These are phyloP conservation scores for Chlorella sorokiniana DNA, from an alignment of 139 green algal species.

Conservation along the genomic window DNA sequence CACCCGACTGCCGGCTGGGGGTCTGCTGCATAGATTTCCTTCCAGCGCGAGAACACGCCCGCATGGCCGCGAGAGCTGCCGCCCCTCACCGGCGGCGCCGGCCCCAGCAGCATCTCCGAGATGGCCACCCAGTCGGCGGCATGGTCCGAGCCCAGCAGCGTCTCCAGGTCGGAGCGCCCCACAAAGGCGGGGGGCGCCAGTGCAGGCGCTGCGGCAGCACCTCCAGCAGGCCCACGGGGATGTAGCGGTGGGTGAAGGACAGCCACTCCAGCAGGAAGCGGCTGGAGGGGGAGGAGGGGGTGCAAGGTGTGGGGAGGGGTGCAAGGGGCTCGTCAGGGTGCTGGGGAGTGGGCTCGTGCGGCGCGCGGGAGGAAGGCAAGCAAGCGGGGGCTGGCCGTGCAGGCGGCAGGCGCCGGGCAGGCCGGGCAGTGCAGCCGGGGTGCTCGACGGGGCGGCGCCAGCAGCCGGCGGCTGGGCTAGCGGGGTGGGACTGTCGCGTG, in stretches of 20 bases:
- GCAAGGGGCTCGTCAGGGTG: too few relatives aligned
- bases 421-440: too few relatives aligned
- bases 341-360: too few relatives aligned
- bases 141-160: conserved; percentile 75
- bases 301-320: conserved; percentile 3
- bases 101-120: conserved; percentile 92
- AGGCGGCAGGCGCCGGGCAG: too few relatives aligned
- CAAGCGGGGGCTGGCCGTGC: too few relatives aligned
- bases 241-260: conserved; percentile 91
- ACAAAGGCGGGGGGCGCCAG: conserved; percentile 73
- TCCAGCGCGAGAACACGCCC: background rate
- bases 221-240: conserved; percentile 94
- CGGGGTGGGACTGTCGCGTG: too few relatives aligned
- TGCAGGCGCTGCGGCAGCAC: conserved; percentile 76
- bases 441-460: too few relatives aligned
- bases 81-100: conserved; percentile 42
- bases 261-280: conserved; percentile 98
- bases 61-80: background rate
- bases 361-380: background rate
- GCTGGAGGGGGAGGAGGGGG: conserved; percentile 8
- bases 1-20: too few relatives aligned
- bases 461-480: too few relatives aligned
- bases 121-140: conserved; percentile 82
- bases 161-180: conserved; percentile 80
- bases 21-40: background rate